These are phyloP conservation scores for Capsicum baccatum DNA, from an alignment of 257 asterid species.

Conservation along the genomic window DNA sequence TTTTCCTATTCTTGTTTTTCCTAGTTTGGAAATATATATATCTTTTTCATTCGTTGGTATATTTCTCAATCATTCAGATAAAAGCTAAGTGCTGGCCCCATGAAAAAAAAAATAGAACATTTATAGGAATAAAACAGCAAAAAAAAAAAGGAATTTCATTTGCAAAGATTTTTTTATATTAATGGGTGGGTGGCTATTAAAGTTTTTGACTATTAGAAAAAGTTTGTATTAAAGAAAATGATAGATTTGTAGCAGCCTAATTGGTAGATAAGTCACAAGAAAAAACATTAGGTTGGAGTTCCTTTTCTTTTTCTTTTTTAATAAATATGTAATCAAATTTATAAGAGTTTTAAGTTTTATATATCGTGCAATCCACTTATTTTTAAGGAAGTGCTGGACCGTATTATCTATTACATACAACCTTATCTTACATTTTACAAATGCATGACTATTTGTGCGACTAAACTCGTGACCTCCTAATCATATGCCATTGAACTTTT, in stretches of 20 bases:
- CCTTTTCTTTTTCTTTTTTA: not conserved
- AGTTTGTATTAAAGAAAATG: not conserved
- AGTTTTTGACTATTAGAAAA: not conserved
- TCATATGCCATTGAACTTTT: not conserved
- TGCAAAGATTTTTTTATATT: not conserved
- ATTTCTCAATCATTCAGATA: constrained; percentile 28
- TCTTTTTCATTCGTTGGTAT: not conserved
- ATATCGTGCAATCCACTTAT: not conserved
- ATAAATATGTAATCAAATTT: not conserved
- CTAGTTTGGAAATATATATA: too few relatives aligned
- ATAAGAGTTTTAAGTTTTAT: not conserved
- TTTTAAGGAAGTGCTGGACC: not conserved
- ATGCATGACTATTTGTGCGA: too few relatives aligned
- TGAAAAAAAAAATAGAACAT: not conserved
- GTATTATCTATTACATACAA: not conserved
- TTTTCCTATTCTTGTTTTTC: too few relatives aligned
- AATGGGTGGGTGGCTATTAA: not conserved
- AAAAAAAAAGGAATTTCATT: not conserved
- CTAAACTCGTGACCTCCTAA: not conserved
- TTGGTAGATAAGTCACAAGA: not conserved
- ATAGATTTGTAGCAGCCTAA: not conserved
- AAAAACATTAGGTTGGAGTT: not conserved
- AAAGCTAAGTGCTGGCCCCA: not conserved
- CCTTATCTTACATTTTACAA: not conserved
- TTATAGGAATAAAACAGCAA: not conserved